These are phyloP conservation scores for Tricholoma sp. DNA, from an alignment of 768 basidiomycete genomes.

Conservation along the genomic window DNA sequence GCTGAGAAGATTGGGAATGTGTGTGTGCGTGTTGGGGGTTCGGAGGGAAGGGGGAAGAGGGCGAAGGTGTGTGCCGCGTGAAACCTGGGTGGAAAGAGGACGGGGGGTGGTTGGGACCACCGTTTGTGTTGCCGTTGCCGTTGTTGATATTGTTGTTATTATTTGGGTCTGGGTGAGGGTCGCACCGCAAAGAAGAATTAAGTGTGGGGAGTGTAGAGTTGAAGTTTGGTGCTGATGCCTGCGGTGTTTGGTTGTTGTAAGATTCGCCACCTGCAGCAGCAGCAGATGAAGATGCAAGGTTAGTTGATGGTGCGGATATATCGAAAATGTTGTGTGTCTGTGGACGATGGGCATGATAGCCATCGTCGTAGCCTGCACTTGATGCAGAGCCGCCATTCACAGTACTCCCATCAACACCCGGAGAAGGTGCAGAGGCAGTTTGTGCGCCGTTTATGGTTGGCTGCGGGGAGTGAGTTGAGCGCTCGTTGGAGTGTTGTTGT, in stretches of 20 bases:
- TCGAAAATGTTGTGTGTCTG: conserved; percentile 55
- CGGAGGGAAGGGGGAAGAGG: conserved; percentile 14
- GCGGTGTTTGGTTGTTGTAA: no score
- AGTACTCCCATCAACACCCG: no score
- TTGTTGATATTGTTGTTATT: neutral
- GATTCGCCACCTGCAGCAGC: no score
- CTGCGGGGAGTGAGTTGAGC: conserved; percentile 16
- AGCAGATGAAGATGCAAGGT: conserved; percentile 22
- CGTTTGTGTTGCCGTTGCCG: no score
- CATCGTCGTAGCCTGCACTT: neutral
- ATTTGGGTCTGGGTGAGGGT: no score
- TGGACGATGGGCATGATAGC: conserved; percentile 9
- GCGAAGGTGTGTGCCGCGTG: conserved; percentile 30
- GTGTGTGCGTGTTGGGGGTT: conserved; percentile 10
- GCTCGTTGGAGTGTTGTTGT: conserved; percentile 15
- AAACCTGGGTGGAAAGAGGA: conserved; percentile 27
- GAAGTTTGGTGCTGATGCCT: no score
- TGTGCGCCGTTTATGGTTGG: neutral
- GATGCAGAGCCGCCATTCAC: no score
- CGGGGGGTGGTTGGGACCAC: conserved; percentile 12
- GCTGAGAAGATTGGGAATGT: conserved; percentile 1
- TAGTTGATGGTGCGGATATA: conserved; percentile 32
- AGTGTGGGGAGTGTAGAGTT: no score
- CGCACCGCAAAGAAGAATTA: no score
- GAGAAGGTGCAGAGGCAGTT: no score